These are phyloP conservation scores for Phaeotremella skinneri DNA, from an alignment of 768 basidiomycete species.

Conservation along the genomic window DNA sequence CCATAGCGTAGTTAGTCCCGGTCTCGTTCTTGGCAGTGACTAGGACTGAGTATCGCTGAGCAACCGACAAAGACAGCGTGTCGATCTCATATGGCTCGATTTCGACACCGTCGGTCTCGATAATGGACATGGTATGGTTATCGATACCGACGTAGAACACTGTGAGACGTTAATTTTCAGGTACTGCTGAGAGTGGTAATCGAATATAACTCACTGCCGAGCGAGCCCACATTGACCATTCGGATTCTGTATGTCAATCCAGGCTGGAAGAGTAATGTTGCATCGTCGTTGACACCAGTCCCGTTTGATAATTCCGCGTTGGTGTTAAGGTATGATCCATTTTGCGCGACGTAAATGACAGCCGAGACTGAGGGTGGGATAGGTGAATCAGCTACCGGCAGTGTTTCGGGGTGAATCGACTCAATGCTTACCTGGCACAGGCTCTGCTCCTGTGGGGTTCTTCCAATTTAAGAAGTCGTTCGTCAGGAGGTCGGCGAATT, in stretches of 20 bases:
- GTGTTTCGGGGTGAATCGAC: neutral
- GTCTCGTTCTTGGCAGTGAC: slow-evolving; percentile 88
- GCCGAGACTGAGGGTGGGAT: slow-evolving; percentile 63
- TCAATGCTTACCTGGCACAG: slow-evolving; percentile 66
- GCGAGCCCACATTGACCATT: slow-evolving; percentile 72
- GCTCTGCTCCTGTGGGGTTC: slow-evolving; percentile 83
- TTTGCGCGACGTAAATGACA: slow-evolving; percentile 79
- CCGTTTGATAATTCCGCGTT: slow-evolving; percentile 56
- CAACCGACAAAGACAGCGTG: slow-evolving; percentile 70
- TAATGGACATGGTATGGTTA: slow-evolving; percentile 54
- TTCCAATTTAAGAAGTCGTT: slow-evolving; percentile 62
- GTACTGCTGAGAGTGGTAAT: neutral
- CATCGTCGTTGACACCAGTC: slow-evolving; percentile 73
- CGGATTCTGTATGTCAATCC: slow-evolving; percentile 89
- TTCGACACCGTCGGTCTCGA: slow-evolving; percentile 59
- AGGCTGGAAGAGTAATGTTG: slow-evolving; percentile 74
- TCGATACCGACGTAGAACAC: slow-evolving; percentile 52
- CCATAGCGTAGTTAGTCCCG: slow-evolving; percentile 74
- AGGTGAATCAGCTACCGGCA: slow-evolving; percentile 2
- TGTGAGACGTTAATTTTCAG: slow-evolving; percentile 20
- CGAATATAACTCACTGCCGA: slow-evolving; percentile 40
- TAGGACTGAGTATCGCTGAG: slow-evolving; percentile 89
- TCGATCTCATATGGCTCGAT: slow-evolving; percentile 70
- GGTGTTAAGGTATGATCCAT: slow-evolving; percentile 65
- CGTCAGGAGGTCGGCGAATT: slow-evolving; percentile 62